Conservation (phyloP, 2,329 filamentous ascomycete genomes). For the Talaromyces rugulosus region DNA sequence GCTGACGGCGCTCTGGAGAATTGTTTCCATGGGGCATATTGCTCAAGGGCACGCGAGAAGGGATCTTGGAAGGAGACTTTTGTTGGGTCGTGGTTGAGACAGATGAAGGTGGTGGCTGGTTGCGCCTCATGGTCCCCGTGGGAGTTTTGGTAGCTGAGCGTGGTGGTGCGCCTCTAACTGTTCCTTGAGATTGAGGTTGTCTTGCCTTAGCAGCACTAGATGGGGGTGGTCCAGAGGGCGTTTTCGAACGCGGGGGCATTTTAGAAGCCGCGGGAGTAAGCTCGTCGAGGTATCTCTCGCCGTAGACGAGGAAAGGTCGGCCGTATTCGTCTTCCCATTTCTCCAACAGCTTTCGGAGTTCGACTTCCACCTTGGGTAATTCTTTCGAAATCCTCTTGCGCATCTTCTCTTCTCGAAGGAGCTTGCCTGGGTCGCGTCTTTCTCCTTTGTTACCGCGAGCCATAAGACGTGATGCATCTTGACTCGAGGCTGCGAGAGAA, state of each 20-base stretch:
- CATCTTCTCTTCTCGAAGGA: slow-evolving; percentile 97
- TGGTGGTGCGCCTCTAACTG: slow-evolving; percentile 37
- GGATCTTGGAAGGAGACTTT: slow-evolving; percentile 47
- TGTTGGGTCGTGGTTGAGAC: slow-evolving; percentile 3
- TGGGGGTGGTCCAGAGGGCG: slow-evolving; percentile 35
- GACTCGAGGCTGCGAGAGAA: slow-evolving; percentile 81
- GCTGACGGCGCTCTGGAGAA: slow-evolving; percentile 68
- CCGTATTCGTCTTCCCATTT: slow-evolving; percentile 92
- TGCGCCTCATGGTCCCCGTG: slow-evolving; percentile 38
- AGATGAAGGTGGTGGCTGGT: slow-evolving; percentile 20
- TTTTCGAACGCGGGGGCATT: slow-evolving; percentile 51
- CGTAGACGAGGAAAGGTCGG: slow-evolving; percentile 86
- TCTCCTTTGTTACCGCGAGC: slow-evolving; percentile 88
- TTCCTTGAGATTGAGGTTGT: slow-evolving; percentile 21
- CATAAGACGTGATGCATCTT: slow-evolving; percentile 92
- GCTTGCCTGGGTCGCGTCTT: slow-evolving; percentile 86
- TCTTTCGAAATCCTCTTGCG: slow-evolving; percentile 96
- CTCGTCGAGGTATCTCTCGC: slow-evolving; percentile 82
- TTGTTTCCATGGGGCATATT: slow-evolving; percentile 57
- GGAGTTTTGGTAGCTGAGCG: slow-evolving; percentile 46
- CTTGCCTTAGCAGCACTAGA: slow-evolving; percentile 25
- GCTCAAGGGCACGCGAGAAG: slow-evolving; percentile 42
- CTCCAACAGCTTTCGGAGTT: slow-evolving; percentile 78
- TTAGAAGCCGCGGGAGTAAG: slow-evolving; percentile 68
- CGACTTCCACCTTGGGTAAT: slow-evolving; percentile 80